Base-by-base conservation (phyloP, 441 rosid genomes). In the Mallotus japonicus region DNA sequence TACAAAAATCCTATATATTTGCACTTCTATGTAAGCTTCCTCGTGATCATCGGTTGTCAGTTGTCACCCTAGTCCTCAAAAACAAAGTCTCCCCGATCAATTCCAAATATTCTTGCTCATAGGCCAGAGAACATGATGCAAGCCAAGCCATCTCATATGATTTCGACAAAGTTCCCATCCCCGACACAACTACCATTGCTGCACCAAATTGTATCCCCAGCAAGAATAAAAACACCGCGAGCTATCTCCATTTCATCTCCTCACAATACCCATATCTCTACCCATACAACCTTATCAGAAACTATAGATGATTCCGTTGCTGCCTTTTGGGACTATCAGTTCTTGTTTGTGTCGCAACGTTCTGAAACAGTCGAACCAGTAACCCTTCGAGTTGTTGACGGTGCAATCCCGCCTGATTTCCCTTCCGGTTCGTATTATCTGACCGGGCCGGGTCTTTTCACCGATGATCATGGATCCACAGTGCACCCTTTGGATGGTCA, bases 401-500 rank as follows among this genome's bases (percentile, higher is more conserved):
- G 98, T 11, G 83, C 85, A 16, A 73, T 94, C 56, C 97, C 95
- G 0, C 0, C 82, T 11, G 87, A 90, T 77, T 92, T 94, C 75
- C 96, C 97, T 8, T 78, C 87, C 0, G 97, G 98, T 37, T 92
- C 95, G 0, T 94, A 94, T 76, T 94, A 90, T 80, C 78, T 94
- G 7, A 72, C 92, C 59, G 97, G 98, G 7, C 98, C 97, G 1
- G 96, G 98, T 11, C 78, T 94, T 2, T 94, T 94, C 71, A 69
- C 85, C 1, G 97, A 94, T 37, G 98, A 94, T 67, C 86, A 94
- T 13, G 98, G 98, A 13, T 94, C 98, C n/a, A 87, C 95, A 1
- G 98, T 94, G 62, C 97, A 92, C 73, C 98, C 97, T 3, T 67
- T 94, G 17, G 96, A 94, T 65, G 97, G 97, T 11, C 97, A 92